Evolutionary conservation across 257 asterid species (phyloP).

Genomic region (Solanum paucissectum): DNA sequence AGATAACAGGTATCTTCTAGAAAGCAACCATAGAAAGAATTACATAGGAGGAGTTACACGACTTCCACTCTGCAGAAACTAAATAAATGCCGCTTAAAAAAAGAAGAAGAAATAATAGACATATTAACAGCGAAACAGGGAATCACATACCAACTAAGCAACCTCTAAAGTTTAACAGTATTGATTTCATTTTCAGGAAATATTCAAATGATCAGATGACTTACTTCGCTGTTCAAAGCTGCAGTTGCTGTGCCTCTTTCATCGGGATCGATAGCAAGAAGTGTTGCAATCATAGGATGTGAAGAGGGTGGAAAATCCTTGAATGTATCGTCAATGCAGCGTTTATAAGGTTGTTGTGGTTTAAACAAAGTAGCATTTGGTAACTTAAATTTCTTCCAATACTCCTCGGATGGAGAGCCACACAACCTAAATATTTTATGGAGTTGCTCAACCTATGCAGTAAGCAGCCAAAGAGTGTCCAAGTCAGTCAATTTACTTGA

Average conservation of each 20-base stretch:
- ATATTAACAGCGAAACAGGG: background rate
- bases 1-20: background rate
- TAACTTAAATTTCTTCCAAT: conserved; percentile 72
- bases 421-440: conserved; percentile 86
- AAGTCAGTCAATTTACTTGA: background rate
- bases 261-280: conserved; percentile 77
- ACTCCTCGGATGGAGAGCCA: conserved; percentile 84
- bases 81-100: background rate
- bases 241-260: conserved; percentile 68
- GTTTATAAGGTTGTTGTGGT: conserved; percentile 70
- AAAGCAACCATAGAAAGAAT: background rate
- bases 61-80: background rate
- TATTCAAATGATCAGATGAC: background rate
- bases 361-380: conserved; percentile 72
- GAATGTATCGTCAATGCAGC: conserved; percentile 53
- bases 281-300: conserved; percentile 46
- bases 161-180: background rate
- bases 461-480: background rate
- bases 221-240: conserved; percentile 69
- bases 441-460: conserved; percentile 73
- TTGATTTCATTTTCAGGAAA: background rate
- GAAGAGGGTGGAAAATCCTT: conserved; percentile 73
- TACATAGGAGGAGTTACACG: background rate
- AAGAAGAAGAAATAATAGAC: background rate
- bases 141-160: background rate